These are phyloP conservation scores for Austropuccinia psidii DNA, from an alignment of 1,284 basidiomycete species.

Conservation along the genomic window DNA sequence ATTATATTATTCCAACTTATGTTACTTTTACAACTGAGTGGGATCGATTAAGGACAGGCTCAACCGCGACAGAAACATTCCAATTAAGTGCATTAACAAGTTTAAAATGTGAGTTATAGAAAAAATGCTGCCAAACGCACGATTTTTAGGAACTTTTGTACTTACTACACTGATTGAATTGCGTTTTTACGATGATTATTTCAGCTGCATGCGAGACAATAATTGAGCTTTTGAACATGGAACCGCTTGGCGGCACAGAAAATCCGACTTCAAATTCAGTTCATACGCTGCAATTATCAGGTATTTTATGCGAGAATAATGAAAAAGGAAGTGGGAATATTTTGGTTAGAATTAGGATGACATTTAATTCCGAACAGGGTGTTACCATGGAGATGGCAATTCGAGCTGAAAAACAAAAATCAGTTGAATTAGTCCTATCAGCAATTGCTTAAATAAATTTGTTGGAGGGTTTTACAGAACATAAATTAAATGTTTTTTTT, in stretches of 20 bases:
- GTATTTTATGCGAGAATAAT: constrained; percentile 58
- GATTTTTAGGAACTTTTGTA: too few species aligned
- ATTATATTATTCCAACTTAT: constrained; percentile 89
- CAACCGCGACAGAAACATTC: constrained; percentile 84
- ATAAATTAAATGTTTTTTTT: too few species aligned
- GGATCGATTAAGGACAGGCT: constrained; percentile 73
- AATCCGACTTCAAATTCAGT: constrained; percentile 71
- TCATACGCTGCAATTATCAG: constrained; percentile 88
- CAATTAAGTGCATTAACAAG: constrained; percentile 85
- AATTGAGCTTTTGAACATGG: constrained; percentile 92
- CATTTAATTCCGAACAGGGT: constrained; percentile 75
- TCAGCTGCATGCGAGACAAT: constrained; percentile 84
- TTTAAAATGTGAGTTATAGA: constrained; percentile 67
- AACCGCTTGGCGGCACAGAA: constrained; percentile 83
- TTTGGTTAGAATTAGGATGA: constrained; percentile 89
- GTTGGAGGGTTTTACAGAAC: too few species aligned
- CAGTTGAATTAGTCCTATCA: constrained; percentile 74
- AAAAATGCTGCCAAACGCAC: too few species aligned
- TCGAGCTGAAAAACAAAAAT: constrained; percentile 80
- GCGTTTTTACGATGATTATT: constrained; percentile 35
- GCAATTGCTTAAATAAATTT: constrained; percentile 65
- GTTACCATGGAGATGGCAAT: constrained; percentile 92
- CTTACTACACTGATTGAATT: constrained; percentile 38
- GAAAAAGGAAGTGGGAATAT: constrained; percentile 66
- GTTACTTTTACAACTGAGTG: constrained; percentile 86